Percentiles rank a stretch among this genome's conserved stretches.
phyloP scores from a whole-genome alignment of 495 filamentous ascomycete species.

The Xylaria telfairii region DNA sequence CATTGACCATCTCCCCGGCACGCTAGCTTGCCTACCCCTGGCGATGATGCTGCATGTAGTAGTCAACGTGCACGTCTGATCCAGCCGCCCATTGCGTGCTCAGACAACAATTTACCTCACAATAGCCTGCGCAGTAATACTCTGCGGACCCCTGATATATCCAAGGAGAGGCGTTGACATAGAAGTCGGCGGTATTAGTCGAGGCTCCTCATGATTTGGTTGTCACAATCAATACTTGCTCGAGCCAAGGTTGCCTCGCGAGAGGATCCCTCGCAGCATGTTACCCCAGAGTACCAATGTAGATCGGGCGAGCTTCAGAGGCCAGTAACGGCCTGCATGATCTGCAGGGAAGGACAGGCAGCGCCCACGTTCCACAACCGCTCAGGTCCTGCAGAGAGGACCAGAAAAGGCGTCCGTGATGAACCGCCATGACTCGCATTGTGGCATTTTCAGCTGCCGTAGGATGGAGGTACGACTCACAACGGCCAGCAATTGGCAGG shows the following conservation, averaged over 20 bases:
- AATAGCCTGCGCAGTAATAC: neutral
- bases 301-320: slow-evolving; percentile 21
- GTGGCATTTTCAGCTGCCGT: slow-evolving; percentile 26
- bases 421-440: slow-evolving; percentile 19
- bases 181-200: neutral
- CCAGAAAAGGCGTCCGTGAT: slow-evolving; percentile 16
- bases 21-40: neutral
- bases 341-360: slow-evolving; percentile 15
- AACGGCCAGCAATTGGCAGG: slow-evolving; percentile 17
- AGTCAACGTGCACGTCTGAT: neutral
- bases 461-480: slow-evolving; percentile 16
- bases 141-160: neutral
- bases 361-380: slow-evolving; percentile 19
- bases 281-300: slow-evolving; percentile 20
- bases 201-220: neutral
- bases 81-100: neutral
- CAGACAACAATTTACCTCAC: neutral
- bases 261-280: slow-evolving; percentile 19
- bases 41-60: neutral
- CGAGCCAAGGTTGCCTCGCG: neutral
- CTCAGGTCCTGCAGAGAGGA: slow-evolving; percentile 23
- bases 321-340: slow-evolving; percentile 23
- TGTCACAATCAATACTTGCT: slow-evolving; percentile 7
- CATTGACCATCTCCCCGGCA: neutral
- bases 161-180: slow-evolving; percentile 9